These are phyloP conservation scores for Monosporascus sp. DNA, from an alignment of 2,329 filamentous ascomycete species.

Conservation along the genomic window DNA sequence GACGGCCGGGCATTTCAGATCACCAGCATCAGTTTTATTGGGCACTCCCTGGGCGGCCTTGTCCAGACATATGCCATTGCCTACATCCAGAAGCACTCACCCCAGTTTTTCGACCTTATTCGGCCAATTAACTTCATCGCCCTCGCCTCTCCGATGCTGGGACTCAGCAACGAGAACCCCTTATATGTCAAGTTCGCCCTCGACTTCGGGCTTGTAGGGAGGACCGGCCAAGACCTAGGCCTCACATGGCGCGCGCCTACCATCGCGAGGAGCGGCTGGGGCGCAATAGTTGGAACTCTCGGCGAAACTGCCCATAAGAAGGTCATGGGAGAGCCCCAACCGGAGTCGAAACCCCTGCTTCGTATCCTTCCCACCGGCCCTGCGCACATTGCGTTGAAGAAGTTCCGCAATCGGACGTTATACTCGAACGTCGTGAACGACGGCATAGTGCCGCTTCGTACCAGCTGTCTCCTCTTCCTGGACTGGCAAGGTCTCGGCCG, in stretches of 20 bases:
- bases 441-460: conserved; percentile 89
- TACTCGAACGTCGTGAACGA: conserved; percentile 98
- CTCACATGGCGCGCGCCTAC: conserved; percentile 90
- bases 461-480: conserved; percentile 91
- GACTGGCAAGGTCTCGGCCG: conserved; percentile 93
- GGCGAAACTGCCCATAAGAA: conserved; percentile 61
- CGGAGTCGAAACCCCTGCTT: conserved; percentile 81
- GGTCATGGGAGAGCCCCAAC: conserved; percentile 56
- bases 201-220: conserved; percentile 92
- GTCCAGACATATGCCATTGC: conserved; percentile 92
- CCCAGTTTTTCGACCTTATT: conserved; percentile 81
- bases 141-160: conserved; percentile 81
- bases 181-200: conserved; percentile 95
- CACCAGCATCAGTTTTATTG: conserved; percentile 92
- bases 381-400: conserved; percentile 78
- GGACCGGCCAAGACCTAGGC: conserved; percentile 90
- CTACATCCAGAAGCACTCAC: conserved; percentile 94
- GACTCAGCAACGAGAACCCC: conserved; percentile 94
- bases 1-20: conserved; percentile 66
- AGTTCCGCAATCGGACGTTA: conserved; percentile 84
- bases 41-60: conserved; percentile 83
- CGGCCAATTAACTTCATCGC: conserved; percentile 86
- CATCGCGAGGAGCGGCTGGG: conserved; percentile 80
- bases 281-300: conserved; percentile 76
- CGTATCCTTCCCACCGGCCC: conserved; percentile 87